phyloP scores from a whole-genome alignment of 1,139 yeast genomes.

The Yamadazyma membranifaciens region DNA sequence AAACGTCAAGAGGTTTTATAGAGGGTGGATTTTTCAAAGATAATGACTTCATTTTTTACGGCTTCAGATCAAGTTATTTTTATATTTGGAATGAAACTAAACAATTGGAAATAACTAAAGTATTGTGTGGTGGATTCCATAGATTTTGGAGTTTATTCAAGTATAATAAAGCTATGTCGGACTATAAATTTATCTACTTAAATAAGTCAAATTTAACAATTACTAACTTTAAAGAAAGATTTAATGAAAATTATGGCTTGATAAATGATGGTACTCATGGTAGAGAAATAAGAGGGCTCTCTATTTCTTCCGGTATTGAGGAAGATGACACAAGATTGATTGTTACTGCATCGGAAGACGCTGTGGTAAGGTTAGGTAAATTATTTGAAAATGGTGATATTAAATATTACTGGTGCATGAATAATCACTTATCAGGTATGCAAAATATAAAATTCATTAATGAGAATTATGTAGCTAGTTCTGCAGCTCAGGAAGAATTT shows the following conservation, averaged over 20 bases:
- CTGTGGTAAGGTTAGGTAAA: constrained; percentile 62
- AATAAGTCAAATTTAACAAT: constrained; percentile 48
- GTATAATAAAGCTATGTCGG: constrained; percentile 8
- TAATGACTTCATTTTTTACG: constrained; percentile 66
- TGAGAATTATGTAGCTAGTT: constrained; percentile 47
- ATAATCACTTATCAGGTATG: constrained; percentile 85
- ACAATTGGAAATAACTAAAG: constrained; percentile 67
- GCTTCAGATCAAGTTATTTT: constrained; percentile 78
- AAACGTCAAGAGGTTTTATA: constrained; percentile 69
- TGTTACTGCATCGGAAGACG: constrained; percentile 87
- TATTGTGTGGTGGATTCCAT: constrained; percentile 90
- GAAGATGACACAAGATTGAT: constrained; percentile 34
- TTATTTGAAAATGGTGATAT: constrained; percentile 42
- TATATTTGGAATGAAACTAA: constrained; percentile 81
- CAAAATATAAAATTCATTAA: constrained; percentile 69
- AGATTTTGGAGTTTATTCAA: constrained; percentile 67
- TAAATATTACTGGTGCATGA: constrained; percentile 56
- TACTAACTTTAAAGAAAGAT: constrained; percentile 24
- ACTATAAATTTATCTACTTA: constrained; percentile 47
- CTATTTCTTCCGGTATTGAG: constrained; percentile 34
- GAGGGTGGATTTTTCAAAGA: constrained; percentile 64
- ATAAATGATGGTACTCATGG: constrained; percentile 76
- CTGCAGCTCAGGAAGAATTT: constrained; percentile 91
- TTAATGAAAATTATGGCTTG: constrained; percentile 24
- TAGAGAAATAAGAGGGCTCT: constrained; percentile 74